Conservation (phyloP, 2,329 filamentous ascomycete genomes). For the Metarhizium sp. region DNA sequence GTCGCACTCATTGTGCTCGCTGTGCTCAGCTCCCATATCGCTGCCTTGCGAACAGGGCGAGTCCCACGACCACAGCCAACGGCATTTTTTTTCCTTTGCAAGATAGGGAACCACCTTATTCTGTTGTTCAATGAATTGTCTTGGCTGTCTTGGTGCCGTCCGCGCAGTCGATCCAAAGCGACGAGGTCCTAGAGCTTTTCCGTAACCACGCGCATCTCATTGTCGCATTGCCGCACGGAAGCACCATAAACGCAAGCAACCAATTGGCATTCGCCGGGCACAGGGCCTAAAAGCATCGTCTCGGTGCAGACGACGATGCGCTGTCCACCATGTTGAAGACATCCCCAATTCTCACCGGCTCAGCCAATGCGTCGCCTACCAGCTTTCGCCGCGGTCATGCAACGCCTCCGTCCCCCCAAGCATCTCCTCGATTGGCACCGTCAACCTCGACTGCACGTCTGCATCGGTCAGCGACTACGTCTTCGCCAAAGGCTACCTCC, state of each 20-base stretch:
- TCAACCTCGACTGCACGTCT: background rate
- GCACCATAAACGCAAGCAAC: background rate
- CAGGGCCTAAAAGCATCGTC: background rate
- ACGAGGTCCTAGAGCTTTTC: background rate
- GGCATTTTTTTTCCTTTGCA: background rate
- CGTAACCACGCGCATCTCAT: background rate
- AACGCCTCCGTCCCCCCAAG: slow-evolving; percentile 14
- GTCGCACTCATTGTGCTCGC: too few species aligned
- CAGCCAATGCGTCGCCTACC: slow-evolving; percentile 43
- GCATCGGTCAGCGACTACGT: slow-evolving; percentile 10
- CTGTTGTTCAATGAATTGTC: slow-evolving; percentile 3
- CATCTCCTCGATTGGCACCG: slow-evolving; percentile 15
- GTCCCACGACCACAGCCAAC: too few species aligned
- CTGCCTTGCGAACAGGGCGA: too few species aligned
- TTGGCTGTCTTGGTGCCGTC: background rate
- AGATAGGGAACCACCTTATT: background rate
- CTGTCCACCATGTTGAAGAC: slow-evolving; percentile 50
- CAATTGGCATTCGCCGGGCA: background rate
- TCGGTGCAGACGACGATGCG: slow-evolving; percentile 30
- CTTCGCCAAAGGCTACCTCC: slow-evolving; percentile 4
- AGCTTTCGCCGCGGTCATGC: slow-evolving; percentile 28
- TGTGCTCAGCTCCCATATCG: too few species aligned
- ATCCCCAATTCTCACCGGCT: slow-evolving; percentile 40
- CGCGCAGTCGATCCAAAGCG: background rate
- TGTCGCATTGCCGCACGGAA: background rate